These are phyloP conservation scores for Escovopsis weberi DNA, from an alignment of 2,329 filamentous ascomycete genomes.

Conservation along the genomic window DNA sequence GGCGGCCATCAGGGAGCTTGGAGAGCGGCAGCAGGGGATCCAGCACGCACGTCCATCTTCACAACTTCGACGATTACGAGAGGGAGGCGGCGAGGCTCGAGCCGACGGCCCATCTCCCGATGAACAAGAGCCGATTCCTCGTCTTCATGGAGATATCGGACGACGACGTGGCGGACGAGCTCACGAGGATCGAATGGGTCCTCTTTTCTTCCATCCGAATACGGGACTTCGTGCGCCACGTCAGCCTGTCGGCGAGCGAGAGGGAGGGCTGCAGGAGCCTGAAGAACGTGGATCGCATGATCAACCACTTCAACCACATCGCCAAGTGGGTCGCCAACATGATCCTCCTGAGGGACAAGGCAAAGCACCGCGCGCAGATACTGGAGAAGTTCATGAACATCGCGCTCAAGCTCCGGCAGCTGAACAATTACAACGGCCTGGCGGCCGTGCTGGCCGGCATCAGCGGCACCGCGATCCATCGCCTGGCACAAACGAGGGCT, in stretches of 20 bases:
- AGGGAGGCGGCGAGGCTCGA: constrained; percentile 59
- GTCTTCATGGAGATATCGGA: constrained; percentile 77
- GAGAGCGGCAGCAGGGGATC: constrained; percentile 25
- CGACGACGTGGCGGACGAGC: constrained; percentile 74
- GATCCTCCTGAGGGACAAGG: constrained; percentile 81
- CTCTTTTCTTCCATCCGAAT: constrained; percentile 94
- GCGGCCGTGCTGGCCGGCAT: constrained; percentile 91
- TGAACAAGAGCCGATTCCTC: constrained; percentile 80
- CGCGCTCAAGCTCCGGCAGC: constrained; percentile 67
- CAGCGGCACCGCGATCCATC: constrained; percentile 74
- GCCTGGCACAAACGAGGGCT: constrained; percentile 64
- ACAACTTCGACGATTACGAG: constrained; percentile 66
- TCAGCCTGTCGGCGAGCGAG: constrained; percentile 56
- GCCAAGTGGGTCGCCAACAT: constrained; percentile 73
- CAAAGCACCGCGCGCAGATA: constrained; percentile 83
- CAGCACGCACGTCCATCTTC: constrained; percentile 38
- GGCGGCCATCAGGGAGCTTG: constrained; percentile 32
- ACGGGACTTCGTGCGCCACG: constrained; percentile 83
- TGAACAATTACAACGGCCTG: constrained; percentile 95
- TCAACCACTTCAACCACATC: constrained; percentile 78
- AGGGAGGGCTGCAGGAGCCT: constrained; percentile 65
- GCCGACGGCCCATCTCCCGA: constrained; percentile 50
- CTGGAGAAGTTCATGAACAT: constrained; percentile 94
- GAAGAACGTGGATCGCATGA: constrained; percentile 86
- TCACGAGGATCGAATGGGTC: constrained; percentile 94